These are phyloP conservation scores for Didymella keratinophila DNA, from an alignment of 2,329 filamentous ascomycete genomes.

Conservation along the genomic window DNA sequence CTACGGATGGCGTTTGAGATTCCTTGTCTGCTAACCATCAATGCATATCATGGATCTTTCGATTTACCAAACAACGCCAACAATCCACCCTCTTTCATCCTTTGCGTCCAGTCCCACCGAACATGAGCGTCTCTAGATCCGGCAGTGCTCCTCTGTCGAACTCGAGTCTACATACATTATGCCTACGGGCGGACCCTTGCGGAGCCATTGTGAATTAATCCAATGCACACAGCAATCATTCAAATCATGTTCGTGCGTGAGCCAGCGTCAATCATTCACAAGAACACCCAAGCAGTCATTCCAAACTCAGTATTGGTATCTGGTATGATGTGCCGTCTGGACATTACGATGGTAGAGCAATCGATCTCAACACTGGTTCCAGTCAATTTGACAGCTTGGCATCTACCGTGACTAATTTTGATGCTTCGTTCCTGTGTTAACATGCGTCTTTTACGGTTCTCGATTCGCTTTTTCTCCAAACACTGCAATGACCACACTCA, in stretches of 20 bases:
- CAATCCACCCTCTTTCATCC: slow-evolving; percentile 5
- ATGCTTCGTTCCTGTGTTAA: neutral
- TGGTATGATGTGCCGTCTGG: neutral
- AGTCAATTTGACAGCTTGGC: neutral
- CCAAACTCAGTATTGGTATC: neutral
- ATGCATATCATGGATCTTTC: slow-evolving; percentile 53
- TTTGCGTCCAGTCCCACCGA: neutral
- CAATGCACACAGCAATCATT: neutral
- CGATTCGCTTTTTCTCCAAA: too few species aligned
- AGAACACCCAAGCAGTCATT: neutral
- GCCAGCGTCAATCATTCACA: neutral
- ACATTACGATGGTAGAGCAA: neutral
- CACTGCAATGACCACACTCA: neutral
- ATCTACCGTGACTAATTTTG: neutral
- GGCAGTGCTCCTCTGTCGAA: neutral
- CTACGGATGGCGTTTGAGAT: slow-evolving; percentile 52
- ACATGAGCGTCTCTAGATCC: neutral
- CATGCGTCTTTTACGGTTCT: neutral
- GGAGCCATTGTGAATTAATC: neutral
- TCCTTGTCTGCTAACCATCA: slow-evolving; percentile 50
- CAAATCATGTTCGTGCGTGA: neutral
- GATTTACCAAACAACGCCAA: slow-evolving; percentile 28
- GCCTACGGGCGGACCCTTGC: neutral
- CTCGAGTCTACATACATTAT: neutral
- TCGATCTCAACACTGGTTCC: neutral